Evolutionary conservation across 1,139 yeast species (phyloP), one percentile per base, ranked within the genome.

Genomic region (Hyphopichia fennica): DNA sequence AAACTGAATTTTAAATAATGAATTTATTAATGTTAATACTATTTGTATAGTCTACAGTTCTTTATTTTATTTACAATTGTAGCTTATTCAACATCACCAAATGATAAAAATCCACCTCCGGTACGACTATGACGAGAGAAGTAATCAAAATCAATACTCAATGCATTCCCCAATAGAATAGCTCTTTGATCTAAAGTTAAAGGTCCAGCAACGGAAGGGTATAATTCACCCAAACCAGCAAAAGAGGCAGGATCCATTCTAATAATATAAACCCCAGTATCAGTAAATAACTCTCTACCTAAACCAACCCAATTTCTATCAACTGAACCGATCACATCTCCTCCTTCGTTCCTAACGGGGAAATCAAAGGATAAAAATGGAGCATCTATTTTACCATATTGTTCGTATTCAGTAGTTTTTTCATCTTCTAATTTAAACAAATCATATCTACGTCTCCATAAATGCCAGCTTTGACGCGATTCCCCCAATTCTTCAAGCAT

Each of bases 241-340:
- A 82, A 79, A 50, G 84, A 70, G 11, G 75, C 71, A 2, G 91
- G 86, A 53, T 88, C 96, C 87, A 89, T 85, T 45, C 96, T 68
- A 29, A 93, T 67, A 11, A 90, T 80, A 61, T 93, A 93, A 2
- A 89, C 91, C 48, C 98, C 98, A 0, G 96, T 87, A 62, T 93
- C 98, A 0, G 98, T 91, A 58, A 91, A 86, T 56, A 91, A 65
- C 59, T 93, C 99, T 54, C 97, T 77, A 2, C 95, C 96, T 31
- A 93, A 66, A 0, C 99, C 99, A 3, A 87, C 96, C 95, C 96
- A 93, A 62, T 90, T 89, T 54, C 98, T 77, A 60, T 89, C 95
- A 1, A 93, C 91, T 2, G 87, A 73, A 0, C 85, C 96, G 45
- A 86, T 67, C 1, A 86, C 79, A 18, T 72, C 68, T 1, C 83